Base-by-base conservation (phyloP, 768 basidiomycete genomes). In the Boletus pseudopeckii region DNA sequence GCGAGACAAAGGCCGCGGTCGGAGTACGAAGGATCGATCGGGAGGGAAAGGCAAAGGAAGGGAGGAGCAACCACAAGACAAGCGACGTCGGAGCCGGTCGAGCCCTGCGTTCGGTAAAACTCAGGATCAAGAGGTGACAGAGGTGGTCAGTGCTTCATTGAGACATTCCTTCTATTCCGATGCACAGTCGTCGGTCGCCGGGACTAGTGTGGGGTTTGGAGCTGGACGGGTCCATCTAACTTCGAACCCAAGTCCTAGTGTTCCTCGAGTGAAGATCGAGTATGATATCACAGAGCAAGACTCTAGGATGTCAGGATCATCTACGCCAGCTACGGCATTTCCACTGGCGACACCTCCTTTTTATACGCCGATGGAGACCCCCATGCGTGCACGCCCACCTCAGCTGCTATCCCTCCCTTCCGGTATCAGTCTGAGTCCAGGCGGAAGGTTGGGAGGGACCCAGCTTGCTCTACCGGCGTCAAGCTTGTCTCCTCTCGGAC, bases 331-430 rank as follows among this genome's bases (percentile, higher is more conserved):
- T 13, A 64, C 65, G 17, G 58, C 58, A 20, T 28, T 60, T 39
- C 64, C 65, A 18, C 45, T 67, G 13, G n/a, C 32, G 28, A 58
- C 58, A 7, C 56, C 66, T 32, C 66, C 65, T 3, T 66, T 68
- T 45, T 69, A 67, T 46, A 67, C 64, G 2, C 67, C 63, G 3
- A 66, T 64, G 66, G 66, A 68, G 13, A 48, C 52, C 1, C 64
- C 67, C n/a, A 49, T 60, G 54, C 50, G 24, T 26, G 38, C 26
- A 38, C 47, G 48, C 18, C 59, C 56, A 0, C 52, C 56, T 42
- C 56, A 50, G 11, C 7, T 51, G 7, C 28, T 55, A 10, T 34
- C 59, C 17, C 36, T 44, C 9, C 32, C 59, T 26, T 47, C 55
- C 6, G 11, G 50, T 11, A 17, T 38, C 3, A 39, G 48, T 20